These are phyloP conservation scores for Tricholoma saponaceum DNA, from an alignment of 768 basidiomycete species.

Conservation along the genomic window DNA sequence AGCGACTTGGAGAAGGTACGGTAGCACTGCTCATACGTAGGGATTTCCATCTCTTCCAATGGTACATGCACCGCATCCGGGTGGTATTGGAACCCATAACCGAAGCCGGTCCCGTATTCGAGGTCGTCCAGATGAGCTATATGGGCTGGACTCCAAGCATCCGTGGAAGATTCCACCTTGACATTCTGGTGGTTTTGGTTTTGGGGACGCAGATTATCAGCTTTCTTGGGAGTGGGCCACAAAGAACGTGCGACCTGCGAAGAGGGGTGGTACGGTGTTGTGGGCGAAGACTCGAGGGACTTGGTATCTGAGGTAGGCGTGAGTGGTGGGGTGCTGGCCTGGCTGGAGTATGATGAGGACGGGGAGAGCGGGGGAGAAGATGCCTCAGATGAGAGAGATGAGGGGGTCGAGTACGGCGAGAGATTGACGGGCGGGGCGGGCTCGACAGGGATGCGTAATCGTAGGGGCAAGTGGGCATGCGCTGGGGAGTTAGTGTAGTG, in stretches of 20 bases:
- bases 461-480: neutral
- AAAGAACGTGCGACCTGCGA: neutral
- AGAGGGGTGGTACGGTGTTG: neutral
- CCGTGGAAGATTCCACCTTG: too few species aligned
- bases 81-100: neutral
- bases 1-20: conserved; percentile 7
- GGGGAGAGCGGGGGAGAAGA: conserved; percentile 8
- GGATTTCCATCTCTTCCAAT: conserved; percentile 6
- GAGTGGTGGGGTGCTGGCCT: neutral
- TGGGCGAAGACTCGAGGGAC: neutral
- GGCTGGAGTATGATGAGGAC: neutral
- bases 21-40: conserved; percentile 20
- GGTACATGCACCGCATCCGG: neutral
- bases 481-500: conserved; percentile 31
- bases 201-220: too few species aligned
- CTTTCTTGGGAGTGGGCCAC: neutral
- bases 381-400: conserved; percentile 5
- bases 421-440: conserved; percentile 6
- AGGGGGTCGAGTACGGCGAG: neutral
- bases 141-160: neutral
- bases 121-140: neutral
- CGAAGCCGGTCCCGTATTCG: neutral
- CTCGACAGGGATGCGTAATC: neutral
- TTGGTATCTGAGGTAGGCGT: neutral
- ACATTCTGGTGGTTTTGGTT: too few species aligned